Evolutionary conservation across 768 basidiomycete species (phyloP).

Genomic region (Pisolithus microcarpus): DNA sequence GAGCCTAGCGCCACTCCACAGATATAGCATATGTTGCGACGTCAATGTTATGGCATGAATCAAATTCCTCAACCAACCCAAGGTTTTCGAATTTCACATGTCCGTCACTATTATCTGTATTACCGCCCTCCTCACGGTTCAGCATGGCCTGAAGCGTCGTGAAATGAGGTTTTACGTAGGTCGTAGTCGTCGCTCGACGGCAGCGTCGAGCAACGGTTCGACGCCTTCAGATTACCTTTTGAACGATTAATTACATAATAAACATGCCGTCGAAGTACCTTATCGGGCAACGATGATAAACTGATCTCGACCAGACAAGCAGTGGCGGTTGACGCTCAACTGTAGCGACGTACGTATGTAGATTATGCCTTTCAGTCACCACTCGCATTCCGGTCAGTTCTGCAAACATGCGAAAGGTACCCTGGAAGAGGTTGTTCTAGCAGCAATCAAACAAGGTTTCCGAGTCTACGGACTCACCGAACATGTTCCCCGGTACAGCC

Average conservation of each 20-base stretch:
- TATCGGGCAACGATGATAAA: too few species aligned
- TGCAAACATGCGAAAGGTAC: conserved; percentile 82
- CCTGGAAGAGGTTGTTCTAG: conserved; percentile 73
- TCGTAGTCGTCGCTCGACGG: not conserved
- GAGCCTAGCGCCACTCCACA: not conserved
- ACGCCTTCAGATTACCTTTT: not conserved
- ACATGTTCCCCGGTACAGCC: conserved; percentile 85
- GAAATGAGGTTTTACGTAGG: conserved; percentile 10
- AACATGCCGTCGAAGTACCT: too few species aligned
- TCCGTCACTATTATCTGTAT: not conserved
- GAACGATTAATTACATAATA: too few species aligned
- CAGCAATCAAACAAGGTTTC: conserved; percentile 77
- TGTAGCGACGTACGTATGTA: too few species aligned
- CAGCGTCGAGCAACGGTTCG: not conserved
- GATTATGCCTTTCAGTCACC: conserved; percentile 66
- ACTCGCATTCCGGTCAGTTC: conserved; percentile 91
- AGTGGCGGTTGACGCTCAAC: too few species aligned
- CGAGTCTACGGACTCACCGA: conserved; percentile 82
- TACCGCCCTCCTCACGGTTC: conserved; percentile 10
- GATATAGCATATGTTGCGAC: not conserved
- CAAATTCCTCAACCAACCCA: conserved; percentile 16
- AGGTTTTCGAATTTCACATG: conserved; percentile 29
- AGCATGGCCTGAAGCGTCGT: conserved; percentile 4
- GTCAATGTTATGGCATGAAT: conserved; percentile 12
- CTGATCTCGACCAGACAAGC: too few species aligned